A percentile compares a stretch with the other conserved stretches of the same genome.
Evolutionary conservation across 1,284 basidiomycete species (phyloP).

Genomic region (Pseudomicrostroma phylloplanum): DNA sequence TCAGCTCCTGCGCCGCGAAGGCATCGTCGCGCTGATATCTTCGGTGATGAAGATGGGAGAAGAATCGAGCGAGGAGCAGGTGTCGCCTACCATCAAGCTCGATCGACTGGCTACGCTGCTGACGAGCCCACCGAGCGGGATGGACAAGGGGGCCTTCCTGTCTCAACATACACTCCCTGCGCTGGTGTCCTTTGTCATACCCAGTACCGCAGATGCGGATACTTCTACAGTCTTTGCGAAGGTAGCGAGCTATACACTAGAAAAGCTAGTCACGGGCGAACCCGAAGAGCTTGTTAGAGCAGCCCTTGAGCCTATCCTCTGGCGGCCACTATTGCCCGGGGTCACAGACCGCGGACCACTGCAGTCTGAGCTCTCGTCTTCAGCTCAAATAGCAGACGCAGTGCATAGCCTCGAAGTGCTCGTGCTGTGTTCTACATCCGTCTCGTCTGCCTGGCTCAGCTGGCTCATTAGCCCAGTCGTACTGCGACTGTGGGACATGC

Average conservation of each 20-base stretch:
- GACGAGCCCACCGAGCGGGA: constrained; percentile 28
- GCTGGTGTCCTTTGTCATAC: neutral
- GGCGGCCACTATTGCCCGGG: neutral
- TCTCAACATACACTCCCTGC: neutral
- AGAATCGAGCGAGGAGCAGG: neutral
- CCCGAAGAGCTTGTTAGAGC: neutral
- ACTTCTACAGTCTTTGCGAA: neutral
- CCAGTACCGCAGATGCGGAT: neutral
- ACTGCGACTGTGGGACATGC: neutral
- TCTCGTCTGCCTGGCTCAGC: neutral
- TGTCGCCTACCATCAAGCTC: constrained; percentile 8
- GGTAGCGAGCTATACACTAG: neutral
- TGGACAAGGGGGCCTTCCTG: constrained; percentile 1
- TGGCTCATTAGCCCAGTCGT: neutral
- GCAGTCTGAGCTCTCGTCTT: too few relatives aligned
- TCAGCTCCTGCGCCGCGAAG: constrained; percentile 43
- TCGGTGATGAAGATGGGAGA: neutral
- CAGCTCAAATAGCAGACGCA: too few relatives aligned
- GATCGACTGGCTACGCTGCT: constrained; percentile 26
- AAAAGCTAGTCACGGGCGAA: neutral
- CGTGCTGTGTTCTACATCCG: too few relatives aligned
- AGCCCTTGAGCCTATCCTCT: neutral
- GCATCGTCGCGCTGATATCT: constrained; percentile 18
- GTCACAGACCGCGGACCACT: too few relatives aligned
- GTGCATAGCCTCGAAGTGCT: too few relatives aligned